phyloP scores from a whole-genome alignment of 495 filamentous ascomycete species.

The Paragyromitra xinjiangensis region DNA sequence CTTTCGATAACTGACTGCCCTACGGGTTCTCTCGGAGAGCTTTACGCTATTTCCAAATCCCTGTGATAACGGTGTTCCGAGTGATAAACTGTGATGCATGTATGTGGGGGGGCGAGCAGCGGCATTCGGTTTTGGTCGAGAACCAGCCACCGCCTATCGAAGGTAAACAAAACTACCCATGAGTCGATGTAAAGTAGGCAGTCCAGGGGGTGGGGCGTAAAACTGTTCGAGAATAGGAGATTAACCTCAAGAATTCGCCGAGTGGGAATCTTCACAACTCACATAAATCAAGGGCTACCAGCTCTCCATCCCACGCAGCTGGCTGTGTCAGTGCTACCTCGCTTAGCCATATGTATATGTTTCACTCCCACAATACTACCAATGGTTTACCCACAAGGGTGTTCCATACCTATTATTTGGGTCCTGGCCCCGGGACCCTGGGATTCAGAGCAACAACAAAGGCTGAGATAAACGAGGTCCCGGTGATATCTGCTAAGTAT shows the following conservation, averaged over 20 bases:
- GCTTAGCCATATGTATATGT: conserved; percentile 26
- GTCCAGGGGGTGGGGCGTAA: background rate
- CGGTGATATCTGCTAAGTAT: conserved; percentile 18
- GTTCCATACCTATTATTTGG: conserved; percentile 35
- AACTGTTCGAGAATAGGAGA: conserved; percentile 11
- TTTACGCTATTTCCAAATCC: too few species aligned
- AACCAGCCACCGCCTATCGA: background rate
- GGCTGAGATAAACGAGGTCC: conserved; percentile 34
- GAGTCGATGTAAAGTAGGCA: background rate
- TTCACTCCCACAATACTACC: conserved; percentile 27
- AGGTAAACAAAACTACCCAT: background rate
- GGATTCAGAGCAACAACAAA: conserved; percentile 17
- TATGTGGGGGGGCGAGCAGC: background rate
- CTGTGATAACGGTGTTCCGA: background rate
- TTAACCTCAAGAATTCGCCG: background rate
- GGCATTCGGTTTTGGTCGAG: background rate
- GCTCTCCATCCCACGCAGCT: conserved; percentile 17
- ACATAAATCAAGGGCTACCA: background rate
- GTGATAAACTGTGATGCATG: background rate
- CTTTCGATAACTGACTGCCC: too few species aligned
- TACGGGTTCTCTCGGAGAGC: too few species aligned
- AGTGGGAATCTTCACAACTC: conserved; percentile 9
- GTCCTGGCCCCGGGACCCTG: conserved; percentile 29
- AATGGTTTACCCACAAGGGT: conserved; percentile 32
- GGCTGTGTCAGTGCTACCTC: conserved; percentile 32